Percentiles rank a stretch among this genome's conserved stretches.
phyloP scores from a whole-genome alignment of 148 eudicot species.

The Amaranthus hypochondriacus region DNA sequence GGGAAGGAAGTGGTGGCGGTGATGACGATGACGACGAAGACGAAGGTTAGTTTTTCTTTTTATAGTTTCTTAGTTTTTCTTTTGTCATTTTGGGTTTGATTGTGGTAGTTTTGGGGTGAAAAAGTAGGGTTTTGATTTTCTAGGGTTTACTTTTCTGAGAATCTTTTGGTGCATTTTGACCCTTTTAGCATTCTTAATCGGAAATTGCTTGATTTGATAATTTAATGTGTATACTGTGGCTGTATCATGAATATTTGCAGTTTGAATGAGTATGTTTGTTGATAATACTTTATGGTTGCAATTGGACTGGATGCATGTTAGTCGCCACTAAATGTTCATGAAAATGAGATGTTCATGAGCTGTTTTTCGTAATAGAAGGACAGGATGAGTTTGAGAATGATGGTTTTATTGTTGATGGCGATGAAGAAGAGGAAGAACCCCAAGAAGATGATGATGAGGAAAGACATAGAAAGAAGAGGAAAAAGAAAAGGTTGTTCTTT shows the following conservation, averaged over 20 bases:
- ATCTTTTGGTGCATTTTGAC: neutral
- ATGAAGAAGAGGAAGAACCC: slow-evolving; percentile 76
- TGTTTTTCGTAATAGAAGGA: slow-evolving; percentile 47
- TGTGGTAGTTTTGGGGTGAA: neutral
- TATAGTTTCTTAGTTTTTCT: neutral
- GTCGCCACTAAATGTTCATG: neutral
- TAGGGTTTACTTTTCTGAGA: slow-evolving; percentile 1
- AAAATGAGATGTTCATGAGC: neutral
- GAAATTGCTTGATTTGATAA: too few relatives aligned
- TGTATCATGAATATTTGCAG: neutral
- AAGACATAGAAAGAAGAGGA: slow-evolving; percentile 71
- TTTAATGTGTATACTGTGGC: neutral
- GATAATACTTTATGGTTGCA: neutral
- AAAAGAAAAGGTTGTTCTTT: slow-evolving; percentile 63
- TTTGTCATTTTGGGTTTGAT: neutral
- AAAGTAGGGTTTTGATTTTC: slow-evolving; percentile 13
- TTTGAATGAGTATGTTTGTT: neutral
- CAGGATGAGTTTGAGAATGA: slow-evolving; percentile 90
- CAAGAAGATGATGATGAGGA: slow-evolving; percentile 66
- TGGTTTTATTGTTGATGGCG: slow-evolving; percentile 89
- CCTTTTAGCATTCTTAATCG: neutral
- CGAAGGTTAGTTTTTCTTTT: slow-evolving; percentile 24
- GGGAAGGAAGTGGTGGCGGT: slow-evolving; percentile 44
- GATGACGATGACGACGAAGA: slow-evolving; percentile 84
- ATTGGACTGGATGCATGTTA: neutral